Evolutionary conservation across 2,329 filamentous ascomycete species (phyloP).

Genomic region (Ascochyta rabiei): DNA sequence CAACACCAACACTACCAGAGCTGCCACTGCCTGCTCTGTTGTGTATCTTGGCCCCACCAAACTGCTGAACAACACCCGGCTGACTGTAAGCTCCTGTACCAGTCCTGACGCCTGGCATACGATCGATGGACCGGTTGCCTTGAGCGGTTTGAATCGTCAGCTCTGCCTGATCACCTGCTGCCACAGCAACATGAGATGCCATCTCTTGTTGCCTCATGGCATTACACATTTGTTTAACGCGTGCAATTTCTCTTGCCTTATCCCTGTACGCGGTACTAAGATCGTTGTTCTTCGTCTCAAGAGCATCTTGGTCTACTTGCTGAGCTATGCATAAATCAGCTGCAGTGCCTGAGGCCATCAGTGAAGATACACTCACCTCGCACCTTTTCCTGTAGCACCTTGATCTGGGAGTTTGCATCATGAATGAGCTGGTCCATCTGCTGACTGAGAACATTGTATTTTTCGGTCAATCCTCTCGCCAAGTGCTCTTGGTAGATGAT

Average conservation of each 20-base stretch:
- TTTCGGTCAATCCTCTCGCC: slow-evolving; percentile 73
- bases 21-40: slow-evolving; percentile 31
- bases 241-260: slow-evolving; percentile 71
- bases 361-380: slow-evolving; percentile 55
- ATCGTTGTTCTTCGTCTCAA: slow-evolving; percentile 75
- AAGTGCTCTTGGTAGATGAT: slow-evolving; percentile 81
- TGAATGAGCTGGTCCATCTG: slow-evolving; percentile 75
- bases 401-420: slow-evolving; percentile 76
- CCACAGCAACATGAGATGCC: slow-evolving; percentile 59
- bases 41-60: slow-evolving; percentile 20
- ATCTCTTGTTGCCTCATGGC: slow-evolving; percentile 62
- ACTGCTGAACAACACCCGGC: slow-evolving; percentile 21
- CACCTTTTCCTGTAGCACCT: slow-evolving; percentile 68
- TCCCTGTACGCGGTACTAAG: slow-evolving; percentile 70
- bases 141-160: slow-evolving; percentile 34
- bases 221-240: slow-evolving; percentile 68
- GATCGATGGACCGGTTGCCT: slow-evolving; percentile 39
- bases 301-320: slow-evolving; percentile 64
- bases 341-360: neutral
- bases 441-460: slow-evolving; percentile 67
- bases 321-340: slow-evolving; percentile 53
- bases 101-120: slow-evolving; percentile 37
- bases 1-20: slow-evolving; percentile 30
- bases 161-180: slow-evolving; percentile 57
- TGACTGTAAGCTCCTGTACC: slow-evolving; percentile 32